Evolutionary conservation across 129 eudicot species (phyloP), one percentile per base, ranked within the genome.

Genomic region (Tanacetum coccineum): DNA sequence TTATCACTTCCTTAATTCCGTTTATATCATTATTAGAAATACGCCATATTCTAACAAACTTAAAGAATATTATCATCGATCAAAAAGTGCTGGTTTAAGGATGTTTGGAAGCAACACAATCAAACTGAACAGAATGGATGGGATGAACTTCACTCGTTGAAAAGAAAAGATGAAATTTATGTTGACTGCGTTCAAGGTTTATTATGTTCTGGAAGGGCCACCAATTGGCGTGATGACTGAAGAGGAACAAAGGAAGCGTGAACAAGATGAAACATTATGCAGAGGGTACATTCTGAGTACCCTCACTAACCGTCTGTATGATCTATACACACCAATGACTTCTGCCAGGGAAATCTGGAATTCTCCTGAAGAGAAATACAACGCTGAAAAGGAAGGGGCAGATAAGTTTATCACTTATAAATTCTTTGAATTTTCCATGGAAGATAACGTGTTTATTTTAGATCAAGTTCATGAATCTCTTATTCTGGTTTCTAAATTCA

Each of bases 141-240:
- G 39, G 3, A 20, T 22, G n/a, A 56, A 21, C 14, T 56, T 56
- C 21, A 56, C 62, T 56, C 62, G 62, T 21, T 56, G 62, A 36
- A 56, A 10, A n/a, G 62, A 56, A 21, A 56, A 56, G 0, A 56
- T 56, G 62, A 56, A 56, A 32, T 56, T 22, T 56, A 1, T 56
- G 15, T 56, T 56, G 36, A 19, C 30, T 58, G 42, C 40, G 2
- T 0, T 8, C 3, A 58, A 58, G 1, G 18, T 25, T 58, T 36
- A 62, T 52, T 62, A 62, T 40, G 67, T 61, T 4, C 2, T 61
- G 9, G 66, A 61, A 17, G 9, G 18, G n/a, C 66, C 49, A 17
- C 12, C 15, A 1, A 39, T 28, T 6, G 6, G 49, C 4, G 25
- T 4, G 0, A 0, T 39, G 5, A 15, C 36, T 6, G n/a, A 61